These are phyloP conservation scores for Sugiyamaella floridensis DNA, from an alignment of 805 yeast species.

Conservation along the genomic window DNA sequence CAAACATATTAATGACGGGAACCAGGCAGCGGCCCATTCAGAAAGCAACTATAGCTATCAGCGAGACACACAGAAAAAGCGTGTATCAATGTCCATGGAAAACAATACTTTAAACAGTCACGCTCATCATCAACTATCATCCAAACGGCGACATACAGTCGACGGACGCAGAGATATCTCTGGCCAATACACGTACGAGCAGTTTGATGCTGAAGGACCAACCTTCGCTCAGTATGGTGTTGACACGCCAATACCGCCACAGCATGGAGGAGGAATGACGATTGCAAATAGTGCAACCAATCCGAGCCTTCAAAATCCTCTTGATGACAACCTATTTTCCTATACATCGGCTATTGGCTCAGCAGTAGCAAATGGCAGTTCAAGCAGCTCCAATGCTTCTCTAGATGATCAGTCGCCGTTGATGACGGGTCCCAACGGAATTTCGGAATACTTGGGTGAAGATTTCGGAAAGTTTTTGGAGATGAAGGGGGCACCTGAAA, in stretches of 20 bases:
- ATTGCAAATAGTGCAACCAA: too few relatives aligned
- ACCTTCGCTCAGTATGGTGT: too few relatives aligned
- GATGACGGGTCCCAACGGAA: neutral
- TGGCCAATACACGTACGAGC: too few relatives aligned
- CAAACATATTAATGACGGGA: neutral
- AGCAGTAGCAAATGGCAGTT: neutral
- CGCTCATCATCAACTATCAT: too few relatives aligned
- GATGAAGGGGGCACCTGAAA: neutral
- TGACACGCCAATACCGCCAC: too few relatives aligned
- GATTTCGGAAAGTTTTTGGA: neutral
- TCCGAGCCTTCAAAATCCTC: neutral
- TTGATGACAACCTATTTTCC: neutral
- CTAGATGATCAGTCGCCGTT: neutral
- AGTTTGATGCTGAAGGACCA: too few relatives aligned
- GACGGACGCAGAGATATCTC: too few relatives aligned
- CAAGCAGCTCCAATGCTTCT: neutral
- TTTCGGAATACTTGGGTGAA: neutral
- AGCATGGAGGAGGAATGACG: too few relatives aligned
- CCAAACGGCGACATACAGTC: too few relatives aligned
- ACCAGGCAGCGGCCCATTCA: neutral
- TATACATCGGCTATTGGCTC: neutral
- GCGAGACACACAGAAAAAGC: neutral
- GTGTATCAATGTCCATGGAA: neutral
- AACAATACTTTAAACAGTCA: neutral
- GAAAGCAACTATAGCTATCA: neutral